These are phyloP conservation scores for Penicillium cataractarum DNA, from an alignment of 495 filamentous ascomycete species.

Conservation along the genomic window DNA sequence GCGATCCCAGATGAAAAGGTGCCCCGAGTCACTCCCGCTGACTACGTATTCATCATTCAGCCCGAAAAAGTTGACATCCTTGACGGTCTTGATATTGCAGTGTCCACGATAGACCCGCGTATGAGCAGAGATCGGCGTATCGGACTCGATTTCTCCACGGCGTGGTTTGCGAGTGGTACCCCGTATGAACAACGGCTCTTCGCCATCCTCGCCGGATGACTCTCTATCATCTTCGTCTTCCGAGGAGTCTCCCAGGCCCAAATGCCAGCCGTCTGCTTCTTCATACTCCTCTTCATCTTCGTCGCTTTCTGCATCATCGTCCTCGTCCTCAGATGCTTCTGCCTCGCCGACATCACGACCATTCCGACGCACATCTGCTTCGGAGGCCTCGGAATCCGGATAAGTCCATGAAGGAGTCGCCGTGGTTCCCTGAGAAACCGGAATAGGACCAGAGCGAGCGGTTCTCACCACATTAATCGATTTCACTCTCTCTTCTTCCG, in stretches of 20 bases:
- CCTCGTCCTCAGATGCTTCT: conserved; percentile 25
- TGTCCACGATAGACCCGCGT: conserved; percentile 66
- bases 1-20: conserved; percentile 74
- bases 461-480: conserved; percentile 32
- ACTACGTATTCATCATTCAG: conserved; percentile 76
- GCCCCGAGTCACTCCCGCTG: conserved; percentile 68
- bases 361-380: neutral
- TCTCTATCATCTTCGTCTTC: conserved; percentile 26
- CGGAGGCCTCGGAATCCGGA: conserved; percentile 20
- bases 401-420: neutral
- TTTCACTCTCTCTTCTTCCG: conserved; percentile 45
- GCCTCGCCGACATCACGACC: conserved; percentile 15
- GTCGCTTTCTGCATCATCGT: conserved; percentile 27
- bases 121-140: conserved; percentile 61
- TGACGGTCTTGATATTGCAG: conserved; percentile 75
- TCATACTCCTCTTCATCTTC: conserved; percentile 40
- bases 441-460: neutral
- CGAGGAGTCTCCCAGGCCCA: conserved; percentile 14
- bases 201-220: conserved; percentile 6
- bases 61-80: conserved; percentile 76
- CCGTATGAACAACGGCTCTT: conserved; percentile 1
- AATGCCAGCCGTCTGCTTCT: conserved; percentile 32
- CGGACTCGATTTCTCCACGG: conserved; percentile 52
- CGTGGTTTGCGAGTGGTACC: conserved; percentile 30
- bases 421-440: neutral